Conservation (phyloP, 106 monocot genomes). For the Hemerocallis citrina region DNA sequence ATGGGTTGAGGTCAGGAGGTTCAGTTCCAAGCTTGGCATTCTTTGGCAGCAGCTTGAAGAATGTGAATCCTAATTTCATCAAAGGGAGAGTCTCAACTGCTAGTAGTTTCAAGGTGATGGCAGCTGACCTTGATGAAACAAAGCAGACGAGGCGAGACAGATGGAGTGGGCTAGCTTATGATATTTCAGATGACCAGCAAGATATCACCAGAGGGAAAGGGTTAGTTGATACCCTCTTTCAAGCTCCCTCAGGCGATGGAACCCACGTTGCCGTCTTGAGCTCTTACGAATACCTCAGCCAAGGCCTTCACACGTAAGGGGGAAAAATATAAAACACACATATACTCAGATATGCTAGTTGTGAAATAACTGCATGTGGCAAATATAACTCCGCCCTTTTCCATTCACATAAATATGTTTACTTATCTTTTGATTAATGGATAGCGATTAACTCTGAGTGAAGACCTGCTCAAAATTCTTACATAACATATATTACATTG, state of each 20-base stretch:
- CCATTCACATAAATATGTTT: too few relatives aligned
- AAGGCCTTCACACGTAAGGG: slow-evolving; percentile 70
- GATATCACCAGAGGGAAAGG: slow-evolving; percentile 96
- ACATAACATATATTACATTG: too few relatives aligned
- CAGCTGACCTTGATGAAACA: slow-evolving; percentile 55
- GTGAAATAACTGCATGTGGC: too few relatives aligned
- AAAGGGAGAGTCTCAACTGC: slow-evolving; percentile 39
- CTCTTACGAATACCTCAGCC: slow-evolving; percentile 89
- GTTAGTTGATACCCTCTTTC: slow-evolving; percentile 68
- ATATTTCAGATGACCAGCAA: slow-evolving; percentile 90
- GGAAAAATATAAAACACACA: neutral
- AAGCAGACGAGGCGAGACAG: slow-evolving; percentile 66
- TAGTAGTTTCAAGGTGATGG: slow-evolving; percentile 52
- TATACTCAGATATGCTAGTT: too few relatives aligned
- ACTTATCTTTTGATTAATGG: too few relatives aligned
- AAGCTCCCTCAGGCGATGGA: slow-evolving; percentile 74
- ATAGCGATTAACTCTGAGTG: too few relatives aligned
- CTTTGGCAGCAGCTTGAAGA: slow-evolving; percentile 70
- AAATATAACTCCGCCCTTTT: too few relatives aligned
- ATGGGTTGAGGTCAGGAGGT: slow-evolving; percentile 27
- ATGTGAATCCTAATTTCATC: slow-evolving; percentile 22
- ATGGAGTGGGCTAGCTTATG: slow-evolving; percentile 57
- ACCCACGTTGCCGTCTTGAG: slow-evolving; percentile 73
- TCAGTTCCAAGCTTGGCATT: slow-evolving; percentile 44
- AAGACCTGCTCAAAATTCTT: too few relatives aligned